phyloP scores from a whole-genome alignment of 306 rosid genomes.

The Rosa rugosa region DNA sequence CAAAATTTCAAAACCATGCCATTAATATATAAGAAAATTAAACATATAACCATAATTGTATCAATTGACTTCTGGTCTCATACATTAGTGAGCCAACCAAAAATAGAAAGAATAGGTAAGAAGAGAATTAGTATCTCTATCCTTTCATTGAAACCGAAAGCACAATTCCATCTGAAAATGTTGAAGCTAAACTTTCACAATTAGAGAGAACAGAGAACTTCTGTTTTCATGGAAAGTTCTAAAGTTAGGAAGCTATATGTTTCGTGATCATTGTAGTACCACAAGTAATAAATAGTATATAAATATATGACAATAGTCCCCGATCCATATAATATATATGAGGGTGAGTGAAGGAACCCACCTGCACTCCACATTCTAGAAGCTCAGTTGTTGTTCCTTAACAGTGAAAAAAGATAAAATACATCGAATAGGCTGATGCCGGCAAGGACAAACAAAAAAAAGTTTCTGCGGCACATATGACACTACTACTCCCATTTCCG shows the following conservation, averaged over 20 bases:
- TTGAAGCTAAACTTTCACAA: not conserved
- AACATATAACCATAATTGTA: not conserved
- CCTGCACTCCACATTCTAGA: not conserved
- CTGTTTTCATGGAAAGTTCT: not conserved
- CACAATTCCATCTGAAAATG: not conserved
- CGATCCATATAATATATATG: not conserved
- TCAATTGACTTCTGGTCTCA: not conserved
- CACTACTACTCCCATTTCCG: no score
- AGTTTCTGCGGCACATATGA: not conserved
- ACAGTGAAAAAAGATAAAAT: no score
- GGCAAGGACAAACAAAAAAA: not conserved
- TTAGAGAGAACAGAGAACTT: not conserved
- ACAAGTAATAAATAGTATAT: not conserved
- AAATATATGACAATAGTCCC: not conserved
- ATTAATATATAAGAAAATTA: not conserved
- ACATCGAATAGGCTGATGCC: no score
- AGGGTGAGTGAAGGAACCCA: not conserved
- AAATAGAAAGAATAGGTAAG: not conserved
- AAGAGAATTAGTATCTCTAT: not conserved
- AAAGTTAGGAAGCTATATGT: not conserved
- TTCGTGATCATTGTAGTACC: not conserved
- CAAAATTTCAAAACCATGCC: not conserved
- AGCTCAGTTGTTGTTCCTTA: not conserved
- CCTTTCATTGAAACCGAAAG: not conserved
- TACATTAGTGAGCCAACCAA: not conserved